These are phyloP conservation scores for Clarireedia homoeocarpa DNA, from an alignment of 2,329 filamentous ascomycete species.

Conservation along the genomic window DNA sequence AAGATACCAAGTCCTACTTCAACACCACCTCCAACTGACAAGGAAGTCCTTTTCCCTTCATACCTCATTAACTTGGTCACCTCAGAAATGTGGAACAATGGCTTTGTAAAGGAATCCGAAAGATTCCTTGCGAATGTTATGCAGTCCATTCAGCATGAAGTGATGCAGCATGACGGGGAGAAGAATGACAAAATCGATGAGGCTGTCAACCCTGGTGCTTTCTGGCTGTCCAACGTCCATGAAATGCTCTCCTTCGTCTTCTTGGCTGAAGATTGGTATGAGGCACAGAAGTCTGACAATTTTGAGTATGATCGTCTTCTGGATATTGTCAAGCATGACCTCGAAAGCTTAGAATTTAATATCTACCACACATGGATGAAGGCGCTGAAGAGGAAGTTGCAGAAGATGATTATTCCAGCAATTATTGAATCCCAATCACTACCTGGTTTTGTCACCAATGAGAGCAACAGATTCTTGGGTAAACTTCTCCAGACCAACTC, in stretches of 20 bases:
- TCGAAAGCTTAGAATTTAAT: conserved; percentile 98
- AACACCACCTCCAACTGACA: conserved; percentile 87
- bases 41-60: conserved; percentile 96
- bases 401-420: conserved; percentile 99
- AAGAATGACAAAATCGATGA: conserved; percentile 51
- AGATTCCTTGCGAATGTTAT: conserved; percentile 98
- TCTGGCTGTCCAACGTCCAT: conserved; percentile 98
- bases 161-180: conserved; percentile 89
- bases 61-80: conserved; percentile 99
- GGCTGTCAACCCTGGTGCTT: conserved; percentile 91
- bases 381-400: conserved; percentile 96
- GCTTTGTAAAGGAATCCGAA: conserved; percentile 98
- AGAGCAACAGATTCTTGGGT: conserved; percentile 95
- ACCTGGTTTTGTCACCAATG: conserved; percentile 96
- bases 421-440: conserved; percentile 99
- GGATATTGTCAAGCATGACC: conserved; percentile 98
- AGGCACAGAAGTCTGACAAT: conserved; percentile 98
- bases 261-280: conserved; percentile 98
- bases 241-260: conserved; percentile 99
- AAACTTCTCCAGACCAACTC: conserved; percentile 90
- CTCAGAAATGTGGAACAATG: conserved; percentile 99
- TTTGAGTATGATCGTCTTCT: conserved; percentile 96
- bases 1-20: conserved; percentile 89
- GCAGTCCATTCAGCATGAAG: conserved; percentile 98
- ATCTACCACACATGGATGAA: conserved; percentile 99